Evolutionary conservation across 225 moss, liverwort and hornwort genomes (phyloP).

Genomic region (Physcomitrellopsis africana): DNA sequence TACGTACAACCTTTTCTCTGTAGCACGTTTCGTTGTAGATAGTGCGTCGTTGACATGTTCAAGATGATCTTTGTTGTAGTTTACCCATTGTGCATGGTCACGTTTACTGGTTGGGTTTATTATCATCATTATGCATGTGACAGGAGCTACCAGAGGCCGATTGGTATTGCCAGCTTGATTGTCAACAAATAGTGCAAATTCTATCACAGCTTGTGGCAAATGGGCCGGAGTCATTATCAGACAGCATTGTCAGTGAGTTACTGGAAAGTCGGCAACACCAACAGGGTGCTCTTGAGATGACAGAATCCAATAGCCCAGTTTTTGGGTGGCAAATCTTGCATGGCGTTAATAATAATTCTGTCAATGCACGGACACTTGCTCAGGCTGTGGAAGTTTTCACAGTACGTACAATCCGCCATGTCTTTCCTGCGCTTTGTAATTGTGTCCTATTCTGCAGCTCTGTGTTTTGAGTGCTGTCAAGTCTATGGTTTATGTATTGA

Average conservation of each 20-base stretch:
- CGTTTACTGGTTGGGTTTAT: constrained; percentile 11
- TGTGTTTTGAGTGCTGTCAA: constrained; percentile 10
- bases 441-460: neutral
- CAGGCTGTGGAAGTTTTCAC: constrained; percentile 81
- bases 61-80: neutral
- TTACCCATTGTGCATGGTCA: constrained; percentile 7
- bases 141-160: constrained; percentile 88
- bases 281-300: constrained; percentile 42
- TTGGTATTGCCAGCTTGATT: constrained; percentile 84
- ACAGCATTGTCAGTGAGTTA: constrained; percentile 73
- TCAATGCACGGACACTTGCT: constrained; percentile 70
- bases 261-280: constrained; percentile 58
- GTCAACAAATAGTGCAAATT: constrained; percentile 66
- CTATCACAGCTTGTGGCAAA: constrained; percentile 72
- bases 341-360: constrained; percentile 58
- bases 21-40: neutral
- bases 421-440: constrained; percentile 7
- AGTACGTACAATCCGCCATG: constrained; percentile 38
- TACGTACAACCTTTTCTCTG: neutral
- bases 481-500: neutral
- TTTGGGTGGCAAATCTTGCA: constrained; percentile 86
- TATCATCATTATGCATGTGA: constrained; percentile 21
- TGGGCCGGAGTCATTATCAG: constrained; percentile 74
- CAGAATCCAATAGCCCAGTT: constrained; percentile 43
- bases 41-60: constrained; percentile 8